These are phyloP conservation scores for Pilasporangium apinafurcum DNA, from an alignment of 352 stramenopile species.

Conservation along the genomic window DNA sequence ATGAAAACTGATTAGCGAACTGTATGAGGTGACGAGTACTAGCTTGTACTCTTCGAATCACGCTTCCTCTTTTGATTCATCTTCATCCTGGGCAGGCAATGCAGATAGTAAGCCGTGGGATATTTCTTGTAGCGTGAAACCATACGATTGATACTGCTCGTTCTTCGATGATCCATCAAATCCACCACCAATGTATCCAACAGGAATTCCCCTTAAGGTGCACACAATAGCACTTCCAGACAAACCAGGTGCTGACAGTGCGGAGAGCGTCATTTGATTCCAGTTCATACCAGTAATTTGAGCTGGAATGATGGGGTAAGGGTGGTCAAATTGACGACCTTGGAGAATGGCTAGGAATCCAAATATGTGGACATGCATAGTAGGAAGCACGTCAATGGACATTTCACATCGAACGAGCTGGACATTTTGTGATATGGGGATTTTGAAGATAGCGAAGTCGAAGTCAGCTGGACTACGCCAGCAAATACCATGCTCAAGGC, in stretches of 20 bases:
- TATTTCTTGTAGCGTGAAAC: slow-evolving; percentile 20
- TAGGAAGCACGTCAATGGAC: slow-evolving; percentile 1
- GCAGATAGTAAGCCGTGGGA: slow-evolving; percentile 16
- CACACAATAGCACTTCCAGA: slow-evolving; percentile 17
- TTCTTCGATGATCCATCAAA: slow-evolving; percentile 21
- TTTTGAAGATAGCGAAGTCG: slow-evolving; percentile 27
- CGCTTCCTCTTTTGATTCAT: slow-evolving; percentile 17
- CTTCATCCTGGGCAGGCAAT: slow-evolving; percentile 12
- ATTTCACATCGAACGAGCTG: slow-evolving; percentile 6
- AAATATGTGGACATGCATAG: slow-evolving; percentile 18
- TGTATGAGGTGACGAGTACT: too few relatives aligned
- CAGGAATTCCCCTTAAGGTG: slow-evolving; percentile 14
- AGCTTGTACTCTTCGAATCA: too few relatives aligned
- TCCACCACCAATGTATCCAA: slow-evolving; percentile 27
- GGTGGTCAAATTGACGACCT: slow-evolving; percentile 7
- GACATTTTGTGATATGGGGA: slow-evolving; percentile 11
- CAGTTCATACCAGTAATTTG: slow-evolving; percentile 14
- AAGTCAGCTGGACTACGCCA: slow-evolving; percentile 20
- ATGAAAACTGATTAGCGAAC: too few relatives aligned
- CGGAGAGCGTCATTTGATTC: slow-evolving; percentile 24
- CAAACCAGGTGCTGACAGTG: slow-evolving; percentile 14
- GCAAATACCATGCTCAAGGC: slow-evolving; percentile 14
- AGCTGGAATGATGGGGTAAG: slow-evolving; percentile 20
- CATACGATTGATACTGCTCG: slow-evolving; percentile 30
- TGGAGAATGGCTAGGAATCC: slow-evolving; percentile 16